Base-by-base conservation (phyloP, 345 rosid species). In the Pistacia vera region DNA sequence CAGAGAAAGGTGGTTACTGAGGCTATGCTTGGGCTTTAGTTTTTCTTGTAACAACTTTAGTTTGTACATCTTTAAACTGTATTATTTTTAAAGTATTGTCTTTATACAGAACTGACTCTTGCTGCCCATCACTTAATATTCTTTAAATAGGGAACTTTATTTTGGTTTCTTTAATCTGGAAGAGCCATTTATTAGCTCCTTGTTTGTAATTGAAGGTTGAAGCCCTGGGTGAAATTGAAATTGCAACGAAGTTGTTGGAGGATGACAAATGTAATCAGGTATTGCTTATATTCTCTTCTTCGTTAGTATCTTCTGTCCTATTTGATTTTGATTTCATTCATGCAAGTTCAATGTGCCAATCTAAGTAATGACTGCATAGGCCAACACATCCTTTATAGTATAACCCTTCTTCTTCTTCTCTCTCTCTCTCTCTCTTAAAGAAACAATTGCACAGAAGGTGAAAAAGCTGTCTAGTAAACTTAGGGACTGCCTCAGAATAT, bases 171-270 rank as follows among this genome's bases (percentile, higher is more conserved):
- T 44, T 58, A 66, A 55, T 71, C 63, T 66, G 54, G 17, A 68
- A 78, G 44, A 66, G 36, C n/a, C n/a, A n/a, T 52, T 74, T 38
- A 55, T 82, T 20, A 68, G 51, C 73, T 85, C 58, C 69, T 74
- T 80, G 13, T 54, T 11, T 79, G 13, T 78, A 22, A 58, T 81
- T 78, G 75, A 79, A 91, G 96, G 97, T 95, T 81, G 97, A 95
- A 86, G 94, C 97, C n/a, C 85, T 90, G 58, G 95, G 90, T 57
- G 97, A 95, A 83, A 93, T 95, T 66, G 94, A 91, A 81, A 81
- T 93, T 68, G 98, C 98, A 22, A 86, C 97, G 16, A 93, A 89
- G 86, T 83, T 95, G 83, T 82, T 95, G 83, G 82, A 80, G 63
- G 84, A 85, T 73, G 88, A 86, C 71, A 64, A 68, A 16, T 75